Base-by-base conservation (phyloP, 768 basidiomycete genomes). In the Kwoniella sp. region DNA sequence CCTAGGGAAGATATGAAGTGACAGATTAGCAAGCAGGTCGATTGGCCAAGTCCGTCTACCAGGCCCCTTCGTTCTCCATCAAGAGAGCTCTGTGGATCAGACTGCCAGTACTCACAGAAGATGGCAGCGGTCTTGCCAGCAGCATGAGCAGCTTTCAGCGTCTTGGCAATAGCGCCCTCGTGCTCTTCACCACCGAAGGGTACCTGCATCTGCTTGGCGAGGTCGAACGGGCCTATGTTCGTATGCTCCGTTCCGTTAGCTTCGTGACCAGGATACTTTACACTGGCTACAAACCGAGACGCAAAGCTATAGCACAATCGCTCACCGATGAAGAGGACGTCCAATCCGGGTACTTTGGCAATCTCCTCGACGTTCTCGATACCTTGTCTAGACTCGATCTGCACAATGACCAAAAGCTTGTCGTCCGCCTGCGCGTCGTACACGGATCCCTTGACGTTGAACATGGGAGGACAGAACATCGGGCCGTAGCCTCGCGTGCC, bases 331-430 rank as follows among this genome's bases (percentile, higher is more conserved):
- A 81, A 79, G 38, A 81, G 67, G 5, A 81, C 74, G 55, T 81
- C 79, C 55, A 81, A 65, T 50, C 81, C 81, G 0, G 68, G 67
- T 0, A 79, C 78, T 1, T 62, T 59, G 1, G 78, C 78, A 41
- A 82, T 82, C 59, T 77, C 79, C 58, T 78, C 74, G 22, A 76
- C 76, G 65, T 81, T 81, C 61, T 77, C 71, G 0, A 82, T 55
- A 5, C 77, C 81, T 26, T 70, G 51, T 20, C 62, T 56, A 3
- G 71, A 73, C 65, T 82, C 81, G 45, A 82, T 82, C 66, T 82
- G 81, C 1, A 82, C 77, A 53, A 78, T 77, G 50, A 79, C 75
- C 20, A 82, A 58, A 2, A 76, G 66, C 38, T 71, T 69, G 20
- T 76, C 68, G 70, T 80, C 78, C 7, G 79, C 74, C 12, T 61